Evolutionary conservation across 2,329 filamentous ascomycete species (phyloP).

Genomic region (Lachnum nothofagi): DNA sequence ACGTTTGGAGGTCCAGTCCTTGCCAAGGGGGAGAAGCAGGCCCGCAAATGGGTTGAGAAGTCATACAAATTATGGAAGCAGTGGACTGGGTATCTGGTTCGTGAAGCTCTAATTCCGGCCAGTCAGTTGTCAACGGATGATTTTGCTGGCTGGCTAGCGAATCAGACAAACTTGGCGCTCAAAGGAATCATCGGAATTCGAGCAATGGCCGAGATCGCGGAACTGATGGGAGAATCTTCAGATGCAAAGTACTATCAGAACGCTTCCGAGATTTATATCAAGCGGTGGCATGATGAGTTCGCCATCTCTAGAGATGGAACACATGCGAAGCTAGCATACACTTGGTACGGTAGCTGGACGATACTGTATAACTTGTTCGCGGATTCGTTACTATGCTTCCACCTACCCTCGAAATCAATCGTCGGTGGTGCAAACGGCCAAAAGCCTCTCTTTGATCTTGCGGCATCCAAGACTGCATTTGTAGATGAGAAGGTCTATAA

Average conservation of each 20-base stretch:
- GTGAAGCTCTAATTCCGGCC: slow-evolving; percentile 57
- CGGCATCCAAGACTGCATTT: slow-evolving; percentile 45
- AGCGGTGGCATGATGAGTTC: slow-evolving; percentile 57
- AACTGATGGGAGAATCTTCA: slow-evolving; percentile 48
- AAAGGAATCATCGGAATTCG: slow-evolving; percentile 76
- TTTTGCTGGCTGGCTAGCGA: slow-evolving; percentile 63
- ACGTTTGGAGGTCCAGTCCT: slow-evolving; percentile 51
- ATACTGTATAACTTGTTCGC: slow-evolving; percentile 68
- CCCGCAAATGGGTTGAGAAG: slow-evolving; percentile 56
- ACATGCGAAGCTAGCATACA: slow-evolving; percentile 65
- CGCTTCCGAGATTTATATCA: slow-evolving; percentile 57
- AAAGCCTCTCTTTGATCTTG: slow-evolving; percentile 23
- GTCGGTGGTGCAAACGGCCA: slow-evolving; percentile 18
- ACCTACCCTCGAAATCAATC: slow-evolving; percentile 39
- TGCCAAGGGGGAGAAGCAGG: slow-evolving; percentile 49
- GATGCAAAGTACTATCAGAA: slow-evolving; percentile 57
- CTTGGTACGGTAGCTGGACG: slow-evolving; percentile 72
- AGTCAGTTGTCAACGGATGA: slow-evolving; percentile 68
- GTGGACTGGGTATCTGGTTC: slow-evolving; percentile 64
- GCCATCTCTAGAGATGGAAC: slow-evolving; percentile 60
- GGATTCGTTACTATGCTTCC: slow-evolving; percentile 73
- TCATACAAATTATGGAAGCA: slow-evolving; percentile 63
- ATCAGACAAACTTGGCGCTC: slow-evolving; percentile 67
- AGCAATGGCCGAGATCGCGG: slow-evolving; percentile 66
- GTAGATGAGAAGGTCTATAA: slow-evolving; percentile 72